Conservation (phyloP, 176 grass and related monocot species). For the Zoysia pacifica region DNA sequence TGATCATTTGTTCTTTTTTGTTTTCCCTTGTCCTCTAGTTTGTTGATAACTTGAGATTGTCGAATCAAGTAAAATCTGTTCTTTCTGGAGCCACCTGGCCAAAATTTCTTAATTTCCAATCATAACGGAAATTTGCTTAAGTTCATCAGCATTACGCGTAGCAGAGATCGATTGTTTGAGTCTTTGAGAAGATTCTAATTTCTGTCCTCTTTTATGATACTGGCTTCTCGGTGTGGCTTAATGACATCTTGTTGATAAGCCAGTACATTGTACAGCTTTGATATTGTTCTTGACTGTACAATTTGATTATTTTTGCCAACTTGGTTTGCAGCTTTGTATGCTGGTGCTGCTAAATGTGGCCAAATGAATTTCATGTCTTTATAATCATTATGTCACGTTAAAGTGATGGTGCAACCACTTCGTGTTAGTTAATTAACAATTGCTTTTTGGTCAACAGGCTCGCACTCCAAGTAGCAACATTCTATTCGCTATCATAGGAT, state of each 20-base stretch:
- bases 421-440: not conserved
- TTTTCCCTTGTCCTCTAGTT: not conserved
- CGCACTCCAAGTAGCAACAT: not conserved
- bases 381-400: conserved; percentile 11
- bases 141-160: not conserved
- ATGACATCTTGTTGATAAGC: not conserved
- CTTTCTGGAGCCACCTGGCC: not conserved
- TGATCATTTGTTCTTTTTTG: not conserved
- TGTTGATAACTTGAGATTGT: not conserved
- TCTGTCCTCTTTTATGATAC: not conserved
- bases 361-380: not conserved
- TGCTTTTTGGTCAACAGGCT: not conserved
- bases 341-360: not conserved
- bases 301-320: conserved; percentile 2
- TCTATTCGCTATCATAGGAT: not conserved
- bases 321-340: not conserved
- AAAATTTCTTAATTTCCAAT: not conserved
- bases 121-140: not conserved
- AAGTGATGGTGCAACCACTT: conserved; percentile 13
- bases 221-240: not conserved
- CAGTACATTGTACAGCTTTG: conserved; percentile 5
- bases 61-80: not conserved
- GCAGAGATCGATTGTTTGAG: not conserved
- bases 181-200: not conserved
- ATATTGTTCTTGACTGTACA: conserved; percentile 12